Evolutionary conservation across 2,329 filamentous ascomycete genomes (phyloP).

Genomic region (Colletotrichum sp.): DNA sequence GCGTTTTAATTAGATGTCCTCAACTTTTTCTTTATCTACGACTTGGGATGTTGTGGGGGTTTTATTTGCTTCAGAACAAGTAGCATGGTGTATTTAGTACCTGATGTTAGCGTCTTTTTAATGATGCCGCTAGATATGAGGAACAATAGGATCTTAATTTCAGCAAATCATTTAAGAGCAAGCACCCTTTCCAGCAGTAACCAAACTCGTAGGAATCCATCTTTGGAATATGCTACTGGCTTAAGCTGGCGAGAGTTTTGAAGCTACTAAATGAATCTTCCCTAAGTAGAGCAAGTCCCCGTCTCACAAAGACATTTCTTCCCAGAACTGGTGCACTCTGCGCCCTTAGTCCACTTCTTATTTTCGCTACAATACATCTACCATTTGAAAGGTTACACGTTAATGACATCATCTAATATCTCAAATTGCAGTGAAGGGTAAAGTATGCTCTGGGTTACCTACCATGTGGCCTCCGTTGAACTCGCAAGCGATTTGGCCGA

Average conservation of each 20-base stretch:
- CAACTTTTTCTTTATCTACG: neutral
- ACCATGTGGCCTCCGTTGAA: neutral
- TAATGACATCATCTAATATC: neutral
- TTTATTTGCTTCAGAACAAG: neutral
- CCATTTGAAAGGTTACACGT: neutral
- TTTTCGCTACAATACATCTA: neutral
- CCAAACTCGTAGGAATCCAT: neutral
- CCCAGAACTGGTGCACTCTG: neutral
- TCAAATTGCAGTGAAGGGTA: neutral
- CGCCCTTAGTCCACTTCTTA: neutral
- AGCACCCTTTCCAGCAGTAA: neutral
- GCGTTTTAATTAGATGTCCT: neutral
- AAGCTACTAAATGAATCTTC: neutral
- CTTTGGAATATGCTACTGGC: neutral
- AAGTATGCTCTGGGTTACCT: neutral
- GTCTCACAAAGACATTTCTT: neutral
- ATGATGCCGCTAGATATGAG: rapidly evolving
- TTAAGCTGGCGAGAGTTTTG: neutral
- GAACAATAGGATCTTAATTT: neutral
- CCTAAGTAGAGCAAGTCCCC: neutral
- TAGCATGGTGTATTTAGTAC: neutral
- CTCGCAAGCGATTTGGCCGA: neutral
- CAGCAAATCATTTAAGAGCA: neutral
- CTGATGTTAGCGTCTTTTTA: neutral
- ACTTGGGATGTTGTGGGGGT: neutral